Base-by-base conservation (phyloP, 1,139 yeast genomes). In the Taphrina sp. region DNA sequence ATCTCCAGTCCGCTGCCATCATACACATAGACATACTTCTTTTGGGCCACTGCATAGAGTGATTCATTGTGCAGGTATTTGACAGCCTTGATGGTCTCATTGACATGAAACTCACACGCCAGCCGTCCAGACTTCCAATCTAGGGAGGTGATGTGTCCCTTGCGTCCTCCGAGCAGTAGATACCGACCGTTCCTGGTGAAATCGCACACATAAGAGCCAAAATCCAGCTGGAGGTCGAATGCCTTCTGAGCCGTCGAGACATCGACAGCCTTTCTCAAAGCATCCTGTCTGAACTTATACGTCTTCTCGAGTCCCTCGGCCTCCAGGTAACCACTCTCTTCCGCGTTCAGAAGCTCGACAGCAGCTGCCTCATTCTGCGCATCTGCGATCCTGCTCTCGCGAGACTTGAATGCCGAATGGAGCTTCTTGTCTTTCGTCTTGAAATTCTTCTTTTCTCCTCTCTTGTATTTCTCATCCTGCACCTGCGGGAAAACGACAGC, bases 231-330 rank as follows among this genome's bases (percentile, higher is more conserved):
- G 56, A 94, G 75, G 61, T 85, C 85, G 65, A 94, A 82, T 53
- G 83, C 81, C 69, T 64, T 64, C 16, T 51, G 52, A 4, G 82
- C 79, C 0, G 96, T 88, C 10, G 82, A 71, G 28, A 77, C 75
- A 69, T 92, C 98, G 7, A 92, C 96, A n/a, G 79, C 82, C 31
- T 78, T 76, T 33, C 73, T 78, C 42, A 94, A 83, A 54, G 92
- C 96, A 35, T 78, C 78, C 69, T 94, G 99, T 42, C 77, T 79
- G 64, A 87, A 86, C 70, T 85, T 87, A 72, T 75, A 88, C 0
- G 98, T 92, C 67, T 80, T 82, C 70, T 94, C 99, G 88, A 92
- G 82, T 64, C 83, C 86, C 63, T 94, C 98, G 2, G 96, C 88
- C 68, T 92, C 98, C 62, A 94, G 72, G 64, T 76, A 85, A 47